These are phyloP conservation scores for Agrostemma githago DNA, from an alignment of 148 eudicot species.

Conservation along the genomic window DNA sequence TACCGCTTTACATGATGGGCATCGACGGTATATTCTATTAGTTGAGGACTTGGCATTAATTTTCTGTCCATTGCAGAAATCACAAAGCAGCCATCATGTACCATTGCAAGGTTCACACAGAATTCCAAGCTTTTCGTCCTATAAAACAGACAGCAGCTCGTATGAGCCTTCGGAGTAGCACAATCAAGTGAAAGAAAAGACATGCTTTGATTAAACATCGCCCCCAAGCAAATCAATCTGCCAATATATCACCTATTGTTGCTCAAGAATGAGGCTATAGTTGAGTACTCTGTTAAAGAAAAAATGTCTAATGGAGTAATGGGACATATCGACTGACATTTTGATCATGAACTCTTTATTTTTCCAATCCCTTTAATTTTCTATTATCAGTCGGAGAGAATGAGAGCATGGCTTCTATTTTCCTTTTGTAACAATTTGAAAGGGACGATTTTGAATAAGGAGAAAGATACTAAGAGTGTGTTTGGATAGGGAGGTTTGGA, in stretches of 20 bases:
- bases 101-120: constrained; percentile 74
- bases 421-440: no score
- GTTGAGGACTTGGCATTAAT: constrained; percentile 69
- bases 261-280: not conserved
- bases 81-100: constrained; percentile 84
- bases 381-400: not conserved
- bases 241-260: not conserved
- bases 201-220: no score
- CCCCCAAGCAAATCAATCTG: not conserved
- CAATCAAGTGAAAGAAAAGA: not conserved
- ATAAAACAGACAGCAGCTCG: not conserved
- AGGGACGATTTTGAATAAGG: not conserved
- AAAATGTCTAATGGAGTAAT: not conserved
- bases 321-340: not conserved
- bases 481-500: no score
- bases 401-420: not conserved
- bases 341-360: not conserved
- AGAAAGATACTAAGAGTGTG: not conserved
- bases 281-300: not conserved
- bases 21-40: constrained; percentile 72
- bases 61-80: constrained; percentile 82
- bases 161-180: not conserved
- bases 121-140: constrained; percentile 45
- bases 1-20: constrained; percentile 92
- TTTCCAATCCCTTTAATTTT: not conserved